These are phyloP conservation scores for Litsea cubeba DNA, from an alignment of 164 flowering plant species.

Conservation along the genomic window DNA sequence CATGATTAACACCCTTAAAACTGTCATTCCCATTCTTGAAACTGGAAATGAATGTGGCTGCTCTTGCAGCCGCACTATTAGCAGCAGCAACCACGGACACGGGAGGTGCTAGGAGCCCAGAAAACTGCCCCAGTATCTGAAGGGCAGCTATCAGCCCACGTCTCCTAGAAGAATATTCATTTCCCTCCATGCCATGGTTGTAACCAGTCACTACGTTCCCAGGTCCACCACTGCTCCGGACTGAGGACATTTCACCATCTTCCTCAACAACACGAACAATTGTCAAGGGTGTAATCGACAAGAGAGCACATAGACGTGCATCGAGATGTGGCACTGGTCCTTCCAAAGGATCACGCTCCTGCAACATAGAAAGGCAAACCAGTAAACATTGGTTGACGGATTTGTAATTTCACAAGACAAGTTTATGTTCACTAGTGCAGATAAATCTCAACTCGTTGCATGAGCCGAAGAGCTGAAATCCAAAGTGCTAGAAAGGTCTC, in stretches of 20 bases:
- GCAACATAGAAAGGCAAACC: slow-evolving; percentile 17
- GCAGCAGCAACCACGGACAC: slow-evolving; percentile 48
- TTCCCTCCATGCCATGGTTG: slow-evolving; percentile 23
- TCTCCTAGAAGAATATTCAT: slow-evolving; percentile 21
- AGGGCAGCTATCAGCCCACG: slow-evolving; percentile 60
- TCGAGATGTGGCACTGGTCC: slow-evolving; percentile 94
- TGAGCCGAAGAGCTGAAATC: slow-evolving; percentile 84
- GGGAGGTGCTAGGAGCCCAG: slow-evolving; percentile 69
- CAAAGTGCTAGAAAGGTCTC: slow-evolving; percentile 85
- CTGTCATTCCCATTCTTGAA: slow-evolving; percentile 34
- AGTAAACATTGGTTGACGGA: slow-evolving; percentile 12
- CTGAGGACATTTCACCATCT: slow-evolving; percentile 25
- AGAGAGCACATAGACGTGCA: slow-evolving; percentile 72
- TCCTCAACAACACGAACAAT: slow-evolving; percentile 60
- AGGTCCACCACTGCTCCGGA: slow-evolving; percentile 12
- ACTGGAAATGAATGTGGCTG: slow-evolving; percentile 43
- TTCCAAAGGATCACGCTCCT: slow-evolving; percentile 90
- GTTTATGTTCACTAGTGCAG: slow-evolving; percentile 4
- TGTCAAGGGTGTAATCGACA: slow-evolving; percentile 70
- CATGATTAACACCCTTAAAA: slow-evolving; percentile 21
- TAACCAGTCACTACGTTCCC: slow-evolving; percentile 11
- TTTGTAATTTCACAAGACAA: neutral
- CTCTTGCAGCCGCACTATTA: slow-evolving; percentile 75
- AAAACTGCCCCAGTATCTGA: slow-evolving; percentile 67
- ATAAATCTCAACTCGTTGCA: slow-evolving; percentile 66